These are phyloP conservation scores for Xanthoconium separans DNA, from an alignment of 1,284 basidiomycete species.

Conservation along the genomic window DNA sequence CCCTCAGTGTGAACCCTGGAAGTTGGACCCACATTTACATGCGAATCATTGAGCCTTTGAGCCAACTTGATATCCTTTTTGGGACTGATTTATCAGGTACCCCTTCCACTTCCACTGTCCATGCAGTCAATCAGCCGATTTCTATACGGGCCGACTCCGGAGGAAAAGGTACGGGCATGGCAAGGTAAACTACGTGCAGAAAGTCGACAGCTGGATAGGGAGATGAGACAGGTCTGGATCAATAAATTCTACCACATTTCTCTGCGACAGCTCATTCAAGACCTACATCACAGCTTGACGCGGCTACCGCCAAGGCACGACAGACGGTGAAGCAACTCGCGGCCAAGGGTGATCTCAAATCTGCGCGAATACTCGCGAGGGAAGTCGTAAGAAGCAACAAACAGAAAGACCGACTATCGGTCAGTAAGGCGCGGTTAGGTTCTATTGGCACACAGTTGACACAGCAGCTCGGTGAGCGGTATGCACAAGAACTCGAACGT, in stretches of 20 bases:
- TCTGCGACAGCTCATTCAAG: constrained; percentile 19
- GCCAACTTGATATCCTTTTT: constrained; percentile 19
- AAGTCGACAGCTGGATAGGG: constrained; percentile 81
- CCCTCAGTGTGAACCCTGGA: too few species aligned
- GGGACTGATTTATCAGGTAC: constrained; percentile 6
- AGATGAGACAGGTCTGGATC: constrained; percentile 84
- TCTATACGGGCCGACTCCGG: constrained; percentile 91
- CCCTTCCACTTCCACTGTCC: constrained; percentile 6
- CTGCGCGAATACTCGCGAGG: constrained; percentile 85
- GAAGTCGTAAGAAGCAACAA: constrained; percentile 96
- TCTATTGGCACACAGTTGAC: constrained; percentile 90
- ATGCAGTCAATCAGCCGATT: constrained; percentile 92
- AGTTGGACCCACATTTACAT: too few species aligned
- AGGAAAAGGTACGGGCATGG: constrained; percentile 89
- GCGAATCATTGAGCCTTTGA: too few species aligned
- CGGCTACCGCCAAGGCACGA: constrained; percentile 79
- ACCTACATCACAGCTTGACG: constrained; percentile 64
- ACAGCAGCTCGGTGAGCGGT: constrained; percentile 87
- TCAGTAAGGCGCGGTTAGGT: constrained; percentile 90
- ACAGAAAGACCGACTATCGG: constrained; percentile 90
- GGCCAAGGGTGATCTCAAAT: constrained; percentile 89
- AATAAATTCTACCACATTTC: constrained; percentile 13
- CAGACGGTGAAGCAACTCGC: constrained; percentile 88
- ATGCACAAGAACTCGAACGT: background rate
- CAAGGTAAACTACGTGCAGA: constrained; percentile 81